Conservation (phyloP, 306 rosid genomes). For the Cucumis melo region DNA sequence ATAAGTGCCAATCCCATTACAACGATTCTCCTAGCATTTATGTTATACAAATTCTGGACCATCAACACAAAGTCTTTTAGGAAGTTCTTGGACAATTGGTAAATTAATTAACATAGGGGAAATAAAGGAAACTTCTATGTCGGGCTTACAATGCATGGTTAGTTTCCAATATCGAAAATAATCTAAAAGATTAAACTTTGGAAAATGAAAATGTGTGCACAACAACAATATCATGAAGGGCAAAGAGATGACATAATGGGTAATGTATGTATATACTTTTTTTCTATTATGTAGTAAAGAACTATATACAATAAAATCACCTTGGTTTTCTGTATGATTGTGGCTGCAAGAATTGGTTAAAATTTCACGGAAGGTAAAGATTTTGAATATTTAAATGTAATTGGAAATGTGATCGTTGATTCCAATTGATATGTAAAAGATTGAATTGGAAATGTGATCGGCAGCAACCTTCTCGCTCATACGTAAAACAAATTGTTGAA, state of each 20-base stretch:
- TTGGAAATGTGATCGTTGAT: too few relatives aligned
- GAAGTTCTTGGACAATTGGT: background rate
- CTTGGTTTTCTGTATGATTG: constrained; percentile 45
- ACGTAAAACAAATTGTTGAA: background rate
- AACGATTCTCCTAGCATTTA: constrained; percentile 59
- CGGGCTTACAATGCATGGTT: background rate
- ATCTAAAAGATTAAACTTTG: background rate
- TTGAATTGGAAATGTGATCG: background rate
- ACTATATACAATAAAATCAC: constrained; percentile 14
- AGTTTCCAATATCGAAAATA: background rate
- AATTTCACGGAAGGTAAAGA: constrained; percentile 58
- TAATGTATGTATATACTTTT: background rate
- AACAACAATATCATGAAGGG: background rate
- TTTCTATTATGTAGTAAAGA: background rate
- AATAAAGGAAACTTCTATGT: background rate
- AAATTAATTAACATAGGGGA: background rate
- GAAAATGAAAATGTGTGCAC: background rate
- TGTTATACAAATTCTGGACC: constrained; percentile 60
- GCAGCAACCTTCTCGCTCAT: background rate
- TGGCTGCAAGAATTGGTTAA: constrained; percentile 61
- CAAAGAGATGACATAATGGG: background rate
- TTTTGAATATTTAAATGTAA: constrained; percentile 57
- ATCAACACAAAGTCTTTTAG: constrained; percentile 7
- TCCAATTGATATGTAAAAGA: background rate
- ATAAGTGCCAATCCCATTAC: constrained; percentile 80